Conservation (phyloP, 352 stramenopile species). For the Pythium dissotocum region DNA sequence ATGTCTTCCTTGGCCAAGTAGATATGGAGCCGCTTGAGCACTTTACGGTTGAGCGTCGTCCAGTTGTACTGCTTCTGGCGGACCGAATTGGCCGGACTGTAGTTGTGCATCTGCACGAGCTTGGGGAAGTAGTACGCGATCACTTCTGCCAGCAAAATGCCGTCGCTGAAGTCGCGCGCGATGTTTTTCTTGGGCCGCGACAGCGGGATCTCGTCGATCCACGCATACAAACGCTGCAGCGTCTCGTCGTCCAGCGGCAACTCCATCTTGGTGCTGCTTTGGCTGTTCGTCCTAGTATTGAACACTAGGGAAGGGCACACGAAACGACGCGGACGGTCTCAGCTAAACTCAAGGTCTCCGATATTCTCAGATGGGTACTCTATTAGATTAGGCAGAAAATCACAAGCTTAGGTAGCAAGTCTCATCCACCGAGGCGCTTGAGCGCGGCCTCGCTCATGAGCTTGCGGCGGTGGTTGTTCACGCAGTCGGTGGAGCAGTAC, state of each 20-base stretch:
- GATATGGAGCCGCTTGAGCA: slow-evolving; percentile 83
- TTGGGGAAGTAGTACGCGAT: slow-evolving; percentile 95
- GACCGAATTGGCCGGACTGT: slow-evolving; percentile 91
- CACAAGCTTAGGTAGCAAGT: neutral
- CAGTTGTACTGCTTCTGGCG: slow-evolving; percentile 97
- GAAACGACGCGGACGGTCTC: slow-evolving; percentile 12
- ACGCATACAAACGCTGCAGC: slow-evolving; percentile 93
- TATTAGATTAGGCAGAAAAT: slow-evolving; percentile 23
- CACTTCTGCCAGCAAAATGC: slow-evolving; percentile 89
- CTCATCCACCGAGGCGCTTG: slow-evolving; percentile 63
- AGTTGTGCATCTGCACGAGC: slow-evolving; percentile 96
- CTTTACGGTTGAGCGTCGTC: slow-evolving; percentile 93
- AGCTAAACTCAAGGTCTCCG: neutral
- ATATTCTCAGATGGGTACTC: slow-evolving; percentile 8
- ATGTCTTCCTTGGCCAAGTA: slow-evolving; percentile 89
- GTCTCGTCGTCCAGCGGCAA: slow-evolving; percentile 86
- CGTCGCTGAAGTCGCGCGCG: slow-evolving; percentile 94
- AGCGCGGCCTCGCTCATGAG: slow-evolving; percentile 92
- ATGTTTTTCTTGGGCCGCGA: slow-evolving; percentile 96
- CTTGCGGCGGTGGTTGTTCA: slow-evolving; percentile 91
- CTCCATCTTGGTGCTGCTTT: slow-evolving; percentile 36
- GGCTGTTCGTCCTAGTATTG: neutral
- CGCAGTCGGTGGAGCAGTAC: slow-evolving; percentile 94
- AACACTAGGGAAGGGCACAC: neutral
- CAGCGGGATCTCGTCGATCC: slow-evolving; percentile 95